Evolutionary conservation across 176 grass and related monocot genomes (phyloP).

Genomic region (Hsuehochloa calcarea): DNA sequence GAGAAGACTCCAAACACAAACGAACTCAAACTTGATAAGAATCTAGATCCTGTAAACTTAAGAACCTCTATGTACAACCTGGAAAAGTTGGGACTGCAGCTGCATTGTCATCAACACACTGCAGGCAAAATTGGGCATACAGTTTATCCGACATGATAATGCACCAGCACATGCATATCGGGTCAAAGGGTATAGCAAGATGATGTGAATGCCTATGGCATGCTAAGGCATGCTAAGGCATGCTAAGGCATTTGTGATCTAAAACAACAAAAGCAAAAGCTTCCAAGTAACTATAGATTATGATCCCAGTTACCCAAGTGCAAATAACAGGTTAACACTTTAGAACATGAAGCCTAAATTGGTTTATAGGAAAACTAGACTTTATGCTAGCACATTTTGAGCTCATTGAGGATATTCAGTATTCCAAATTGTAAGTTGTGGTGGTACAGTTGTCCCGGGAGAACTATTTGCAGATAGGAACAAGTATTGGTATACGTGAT

Average conservation of each 20-base stretch:
- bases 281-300: background rate
- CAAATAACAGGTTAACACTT: background rate
- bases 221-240: too few species aligned
- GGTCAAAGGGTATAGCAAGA: too few species aligned
- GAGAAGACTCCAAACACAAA: slow-evolving; percentile 17
- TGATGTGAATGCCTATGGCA: too few species aligned
- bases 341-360: background rate
- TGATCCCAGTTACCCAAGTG: background rate
- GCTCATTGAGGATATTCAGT: background rate
- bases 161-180: too few species aligned
- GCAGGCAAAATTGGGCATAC: background rate
- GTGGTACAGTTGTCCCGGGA: background rate
- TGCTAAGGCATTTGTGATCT: background rate
- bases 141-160: background rate
- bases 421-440: background rate
- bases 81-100: background rate
- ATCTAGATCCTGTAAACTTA: background rate
- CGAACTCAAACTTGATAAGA: background rate
- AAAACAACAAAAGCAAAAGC: slow-evolving; percentile 5
- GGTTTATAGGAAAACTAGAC: background rate
- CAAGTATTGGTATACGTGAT: slow-evolving; percentile 4
- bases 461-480: slow-evolving; percentile 2
- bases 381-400: background rate
- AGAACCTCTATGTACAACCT: background rate
- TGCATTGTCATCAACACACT: background rate